Conservation (phyloP, 371 early-diverging fungal genomes). For the Rhizopus microsporus region DNA sequence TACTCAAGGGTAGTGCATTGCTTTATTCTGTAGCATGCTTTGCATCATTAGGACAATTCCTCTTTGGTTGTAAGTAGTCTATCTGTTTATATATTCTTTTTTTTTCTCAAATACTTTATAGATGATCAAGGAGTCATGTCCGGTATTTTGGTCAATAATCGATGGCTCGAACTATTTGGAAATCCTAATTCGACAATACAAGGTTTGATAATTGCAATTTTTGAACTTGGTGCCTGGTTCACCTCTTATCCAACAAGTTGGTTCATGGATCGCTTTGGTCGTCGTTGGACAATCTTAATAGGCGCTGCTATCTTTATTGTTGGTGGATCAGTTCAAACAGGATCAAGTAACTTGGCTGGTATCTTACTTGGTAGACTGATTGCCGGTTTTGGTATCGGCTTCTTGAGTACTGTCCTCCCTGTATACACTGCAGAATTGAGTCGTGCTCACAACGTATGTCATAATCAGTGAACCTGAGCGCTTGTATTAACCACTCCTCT, state of each 20-base stretch:
- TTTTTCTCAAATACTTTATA: neutral
- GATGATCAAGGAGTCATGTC: constrained; percentile 45
- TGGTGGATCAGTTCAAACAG: constrained; percentile 46
- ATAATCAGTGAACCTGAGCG: constrained; percentile 4
- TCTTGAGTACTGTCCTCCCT: constrained; percentile 47
- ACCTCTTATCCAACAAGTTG: constrained; percentile 40
- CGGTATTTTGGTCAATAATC: constrained; percentile 39
- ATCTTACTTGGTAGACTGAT: constrained; percentile 47
- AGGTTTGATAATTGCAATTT: constrained; percentile 43
- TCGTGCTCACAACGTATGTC: constrained; percentile 45
- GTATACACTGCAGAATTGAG: constrained; percentile 54
- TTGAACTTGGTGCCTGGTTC: constrained; percentile 46
- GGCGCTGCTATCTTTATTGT: constrained; percentile 52
- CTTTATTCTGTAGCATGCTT: constrained; percentile 38
- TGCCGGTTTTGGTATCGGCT: constrained; percentile 55
- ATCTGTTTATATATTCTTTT: neutral
- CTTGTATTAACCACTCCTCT: neutral
- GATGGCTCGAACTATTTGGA: constrained; percentile 32
- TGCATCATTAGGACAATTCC: constrained; percentile 43
- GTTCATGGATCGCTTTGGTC: constrained; percentile 47
- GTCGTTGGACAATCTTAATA: constrained; percentile 44
- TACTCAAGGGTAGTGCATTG: constrained; percentile 22
- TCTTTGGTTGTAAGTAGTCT: constrained; percentile 45
- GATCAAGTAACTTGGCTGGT: constrained; percentile 26
- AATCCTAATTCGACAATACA: constrained; percentile 35